phyloP scores from a whole-genome alignment of 169 alveolate species.

The Babesia bovis region DNA sequence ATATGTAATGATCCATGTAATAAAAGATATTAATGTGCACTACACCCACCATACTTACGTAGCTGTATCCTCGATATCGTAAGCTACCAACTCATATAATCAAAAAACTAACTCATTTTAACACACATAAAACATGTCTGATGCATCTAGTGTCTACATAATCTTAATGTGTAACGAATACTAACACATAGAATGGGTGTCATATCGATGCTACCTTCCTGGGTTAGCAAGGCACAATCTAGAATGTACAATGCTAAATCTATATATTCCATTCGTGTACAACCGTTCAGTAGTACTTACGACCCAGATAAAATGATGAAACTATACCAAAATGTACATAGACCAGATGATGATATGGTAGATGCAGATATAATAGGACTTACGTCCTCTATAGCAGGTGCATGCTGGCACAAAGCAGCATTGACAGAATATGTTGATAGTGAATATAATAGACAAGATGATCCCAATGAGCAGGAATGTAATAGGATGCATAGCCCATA shows the following conservation, averaged over 20 bases:
- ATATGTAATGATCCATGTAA: background rate
- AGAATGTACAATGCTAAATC: no score
- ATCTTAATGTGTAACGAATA: no score
- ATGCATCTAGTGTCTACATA: no score
- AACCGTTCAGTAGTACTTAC: no score
- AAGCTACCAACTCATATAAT: no score
- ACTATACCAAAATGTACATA: constrained; percentile 10
- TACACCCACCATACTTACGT: background rate
- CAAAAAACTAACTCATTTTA: no score
- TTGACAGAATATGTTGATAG: background rate
- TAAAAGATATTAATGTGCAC: background rate
- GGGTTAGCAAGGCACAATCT: no score
- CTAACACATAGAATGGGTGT: no score
- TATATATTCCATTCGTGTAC: no score
- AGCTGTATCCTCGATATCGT: no score
- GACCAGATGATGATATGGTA: constrained; percentile 14
- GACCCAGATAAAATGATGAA: constrained; percentile 19
- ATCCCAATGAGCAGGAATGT: background rate
- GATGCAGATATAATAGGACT: constrained; percentile 47
- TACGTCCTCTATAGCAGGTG: constrained; percentile 47
- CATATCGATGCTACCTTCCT: no score
- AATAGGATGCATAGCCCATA: background rate
- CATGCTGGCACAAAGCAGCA: constrained; percentile 62
- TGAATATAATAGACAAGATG: background rate
- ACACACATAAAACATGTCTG: no score